Base-by-base conservation (phyloP, 2,329 filamentous ascomycete genomes). In the Hyphodiscus sp. region DNA sequence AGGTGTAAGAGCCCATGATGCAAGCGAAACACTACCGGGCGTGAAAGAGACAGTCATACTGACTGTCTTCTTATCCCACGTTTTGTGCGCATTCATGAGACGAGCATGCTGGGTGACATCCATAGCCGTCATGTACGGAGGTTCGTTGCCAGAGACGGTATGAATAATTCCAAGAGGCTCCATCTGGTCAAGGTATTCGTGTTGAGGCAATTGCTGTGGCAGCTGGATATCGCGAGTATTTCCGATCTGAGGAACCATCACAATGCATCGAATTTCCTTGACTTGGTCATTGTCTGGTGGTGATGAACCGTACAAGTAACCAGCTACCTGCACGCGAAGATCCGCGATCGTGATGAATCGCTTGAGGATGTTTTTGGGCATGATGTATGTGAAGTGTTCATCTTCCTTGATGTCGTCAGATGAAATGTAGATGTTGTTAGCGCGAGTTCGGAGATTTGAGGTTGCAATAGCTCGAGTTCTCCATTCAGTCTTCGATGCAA, bases 401-500 rank as follows among this genome's bases (percentile, higher is more conserved):
- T 96, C 91, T 59, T 94, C 82, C 51, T 91, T 88, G 61, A 92
- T 88, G 68, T 97, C 94, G 51, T 96, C 91, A 0, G 91, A 94
- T 8, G 94, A 96, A 63, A 99, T 95, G 71, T 97, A 99, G 66
- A 99, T 96, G 73, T 99, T 96, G 79, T 97, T 99, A 48, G 94
- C 83, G 61, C 94, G 81, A 47, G 91, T 96, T 45, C 92, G 86
- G 59, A 99, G 76, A 70, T 99, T 99, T 20, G 91, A 95, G 2
- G 94, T 96, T 9, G 94, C 95, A 67, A 99, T 96, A 30, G 94
- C 94, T 61, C 95, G 79, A 11, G 94, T 99, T 50, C 94, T 88
- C 94, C 94, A 99, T 68, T 99, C 94, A 0, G 94, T 99, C 82
- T 97, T 97, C 18, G 92, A 97, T 11, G 92, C 91, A 69, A 99